Conservation (phyloP, 2,329 filamentous ascomycete species). For the Scopulariopsis brevicaulis region DNA sequence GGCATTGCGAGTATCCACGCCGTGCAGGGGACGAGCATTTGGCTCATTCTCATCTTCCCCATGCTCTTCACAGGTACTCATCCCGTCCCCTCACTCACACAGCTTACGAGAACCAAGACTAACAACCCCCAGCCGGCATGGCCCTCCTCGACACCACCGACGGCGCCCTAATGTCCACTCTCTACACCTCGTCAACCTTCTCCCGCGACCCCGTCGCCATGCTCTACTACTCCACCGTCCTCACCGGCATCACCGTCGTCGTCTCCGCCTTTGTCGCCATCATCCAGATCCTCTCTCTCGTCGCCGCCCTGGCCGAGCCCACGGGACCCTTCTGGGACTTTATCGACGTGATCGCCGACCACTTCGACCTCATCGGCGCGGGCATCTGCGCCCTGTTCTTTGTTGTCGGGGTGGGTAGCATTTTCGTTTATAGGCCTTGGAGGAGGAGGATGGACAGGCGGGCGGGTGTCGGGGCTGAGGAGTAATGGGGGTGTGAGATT, state of each 20-base stretch:
- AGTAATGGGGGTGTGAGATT: not conserved
- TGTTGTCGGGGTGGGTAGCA: slow-evolving; percentile 60
- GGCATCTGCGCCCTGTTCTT: slow-evolving; percentile 79
- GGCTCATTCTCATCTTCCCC: slow-evolving; percentile 89
- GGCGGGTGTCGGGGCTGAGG: not conserved
- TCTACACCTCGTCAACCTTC: slow-evolving; percentile 75
- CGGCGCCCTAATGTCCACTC: slow-evolving; percentile 86
- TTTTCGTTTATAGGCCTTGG: slow-evolving; percentile 74
- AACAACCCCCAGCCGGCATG: slow-evolving; percentile 63
- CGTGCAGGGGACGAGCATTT: slow-evolving; percentile 75
- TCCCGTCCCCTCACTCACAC: not conserved
- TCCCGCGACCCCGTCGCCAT: slow-evolving; percentile 79
- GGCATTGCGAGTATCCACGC: slow-evolving; percentile 86
- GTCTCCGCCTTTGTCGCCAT: slow-evolving; percentile 79
- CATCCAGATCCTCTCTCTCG: slow-evolving; percentile 71
- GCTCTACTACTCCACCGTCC: slow-evolving; percentile 83
- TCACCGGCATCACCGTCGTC: slow-evolving; percentile 72
- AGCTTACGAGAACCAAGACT: not conserved
- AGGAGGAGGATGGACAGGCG: slow-evolving; percentile 29
- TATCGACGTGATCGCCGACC: slow-evolving; percentile 61
- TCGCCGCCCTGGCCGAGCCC: slow-evolving; percentile 64
- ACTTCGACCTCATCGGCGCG: slow-evolving; percentile 80
- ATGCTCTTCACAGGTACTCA: slow-evolving; percentile 70
- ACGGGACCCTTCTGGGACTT: slow-evolving; percentile 83
- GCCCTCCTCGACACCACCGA: slow-evolving; percentile 88